Conservation (phyloP, 192 early-diverging fungal species). For the Podila verticillata region DNA sequence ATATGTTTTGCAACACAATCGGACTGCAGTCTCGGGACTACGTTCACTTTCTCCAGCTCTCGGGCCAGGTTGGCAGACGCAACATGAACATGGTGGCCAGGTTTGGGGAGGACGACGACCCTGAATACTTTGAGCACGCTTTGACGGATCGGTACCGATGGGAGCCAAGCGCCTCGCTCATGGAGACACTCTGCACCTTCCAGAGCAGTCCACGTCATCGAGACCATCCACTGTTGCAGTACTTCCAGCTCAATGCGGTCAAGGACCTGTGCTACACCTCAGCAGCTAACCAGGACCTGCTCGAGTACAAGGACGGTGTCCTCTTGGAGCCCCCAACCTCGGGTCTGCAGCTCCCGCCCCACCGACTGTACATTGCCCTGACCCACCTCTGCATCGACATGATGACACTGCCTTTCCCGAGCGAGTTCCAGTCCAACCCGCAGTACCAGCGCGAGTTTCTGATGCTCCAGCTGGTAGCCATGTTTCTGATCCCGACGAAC, state of each 20-base stretch:
- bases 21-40: conserved; percentile 29
- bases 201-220: not conserved
- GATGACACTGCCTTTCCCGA: conserved; percentile 23
- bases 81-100: not conserved
- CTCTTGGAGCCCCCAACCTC: conserved; percentile 26
- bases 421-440: conserved; percentile 18
- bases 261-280: conserved; percentile 29
- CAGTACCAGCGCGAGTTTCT: conserved; percentile 19
- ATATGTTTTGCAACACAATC: conserved; percentile 30
- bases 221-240: conserved; percentile 14
- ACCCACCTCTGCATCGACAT: conserved; percentile 45
- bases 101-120: not conserved
- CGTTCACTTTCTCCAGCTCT: conserved; percentile 1
- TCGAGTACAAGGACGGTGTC: conserved; percentile 33
- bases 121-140: conserved; percentile 9
- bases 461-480: conserved; percentile 18
- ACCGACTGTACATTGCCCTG: conserved; percentile 34
- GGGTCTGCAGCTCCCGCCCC: conserved; percentile 32
- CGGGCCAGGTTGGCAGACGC: not conserved
- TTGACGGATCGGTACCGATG: conserved; percentile 38
- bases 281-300: conserved; percentile 8
- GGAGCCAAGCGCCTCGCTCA: conserved; percentile 26
- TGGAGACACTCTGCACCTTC: conserved; percentile 6
- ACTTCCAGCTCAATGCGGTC: conserved; percentile 40
- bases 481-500: conserved; percentile 45